phyloP scores from a whole-genome alignment of 208 protist species.

The Leishmania mexicana region DNA sequence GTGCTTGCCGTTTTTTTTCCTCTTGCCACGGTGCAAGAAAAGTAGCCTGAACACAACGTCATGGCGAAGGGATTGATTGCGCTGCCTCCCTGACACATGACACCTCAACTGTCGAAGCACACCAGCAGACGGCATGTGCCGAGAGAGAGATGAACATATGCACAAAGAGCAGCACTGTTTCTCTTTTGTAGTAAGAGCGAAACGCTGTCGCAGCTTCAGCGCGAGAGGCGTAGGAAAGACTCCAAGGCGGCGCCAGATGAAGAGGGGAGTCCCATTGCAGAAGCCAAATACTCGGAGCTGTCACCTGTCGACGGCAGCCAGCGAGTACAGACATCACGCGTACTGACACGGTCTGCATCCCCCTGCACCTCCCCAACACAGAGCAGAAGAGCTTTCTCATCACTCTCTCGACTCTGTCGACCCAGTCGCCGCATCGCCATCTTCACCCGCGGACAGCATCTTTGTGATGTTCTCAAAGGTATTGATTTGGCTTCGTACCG shows the following conservation, averaged over 20 bases:
- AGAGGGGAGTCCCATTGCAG: background rate
- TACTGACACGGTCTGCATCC: background rate
- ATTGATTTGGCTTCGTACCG: constrained; percentile 42
- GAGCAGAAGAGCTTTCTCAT: background rate
- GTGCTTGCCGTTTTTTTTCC: background rate
- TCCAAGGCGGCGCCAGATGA: background rate
- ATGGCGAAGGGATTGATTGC: background rate
- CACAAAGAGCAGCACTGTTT: background rate
- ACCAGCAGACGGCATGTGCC: background rate
- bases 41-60: background rate
- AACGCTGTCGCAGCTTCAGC: background rate
- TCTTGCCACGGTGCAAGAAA: background rate
- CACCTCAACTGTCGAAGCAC: background rate
- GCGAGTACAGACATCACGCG: background rate
- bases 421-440: background rate
- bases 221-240: background rate
- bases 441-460: constrained; percentile 20
- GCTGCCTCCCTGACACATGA: background rate
- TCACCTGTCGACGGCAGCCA: background rate
- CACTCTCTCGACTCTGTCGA: background rate
- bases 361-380: background rate
- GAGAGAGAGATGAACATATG: background rate
- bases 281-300: background rate
- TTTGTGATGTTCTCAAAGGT: constrained; percentile 46
- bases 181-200: background rate